Conservation (phyloP, 768 basidiomycete genomes). For the Auricularia sp. region DNA sequence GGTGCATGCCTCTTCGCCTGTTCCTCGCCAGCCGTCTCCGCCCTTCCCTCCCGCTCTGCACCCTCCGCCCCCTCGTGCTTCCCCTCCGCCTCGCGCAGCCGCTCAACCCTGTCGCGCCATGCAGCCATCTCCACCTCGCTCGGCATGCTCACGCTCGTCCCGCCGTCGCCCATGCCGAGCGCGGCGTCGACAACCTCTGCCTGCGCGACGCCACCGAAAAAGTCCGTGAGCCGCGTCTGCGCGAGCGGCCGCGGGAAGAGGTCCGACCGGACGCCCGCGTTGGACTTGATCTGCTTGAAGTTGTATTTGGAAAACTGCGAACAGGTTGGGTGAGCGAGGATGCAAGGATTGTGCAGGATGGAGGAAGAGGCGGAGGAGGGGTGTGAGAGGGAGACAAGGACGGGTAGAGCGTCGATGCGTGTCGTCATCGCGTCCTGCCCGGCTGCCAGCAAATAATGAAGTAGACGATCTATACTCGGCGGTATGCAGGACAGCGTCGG, state of each 20-base stretch:
- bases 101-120: background rate
- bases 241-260: conserved; percentile 54
- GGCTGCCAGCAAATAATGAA: too few relatives aligned
- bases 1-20: too few relatives aligned
- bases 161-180: background rate
- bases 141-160: background rate
- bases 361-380: too few relatives aligned
- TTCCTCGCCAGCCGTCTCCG: too few relatives aligned
- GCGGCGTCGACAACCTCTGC: conserved; percentile 45
- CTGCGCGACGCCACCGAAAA: conserved; percentile 80
- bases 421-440: too few relatives aligned
- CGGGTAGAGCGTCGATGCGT: too few relatives aligned
- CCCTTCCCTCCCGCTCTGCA: too few relatives aligned
- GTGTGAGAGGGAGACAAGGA: too few relatives aligned
- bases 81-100: background rate
- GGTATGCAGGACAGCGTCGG: too few relatives aligned
- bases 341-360: too few relatives aligned
- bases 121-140: background rate
- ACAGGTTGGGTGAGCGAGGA: too few relatives aligned
- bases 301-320: conserved; percentile 73
- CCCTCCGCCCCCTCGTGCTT: background rate
- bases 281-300: conserved; percentile 65
- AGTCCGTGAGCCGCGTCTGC: conserved; percentile 62
- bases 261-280: conserved; percentile 85
- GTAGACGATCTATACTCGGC: too few relatives aligned